Evolutionary conservation across 345 rosid species (phyloP), one percentile per base, ranked within the genome.

Genomic region (Lagerstroemia speciosa): DNA sequence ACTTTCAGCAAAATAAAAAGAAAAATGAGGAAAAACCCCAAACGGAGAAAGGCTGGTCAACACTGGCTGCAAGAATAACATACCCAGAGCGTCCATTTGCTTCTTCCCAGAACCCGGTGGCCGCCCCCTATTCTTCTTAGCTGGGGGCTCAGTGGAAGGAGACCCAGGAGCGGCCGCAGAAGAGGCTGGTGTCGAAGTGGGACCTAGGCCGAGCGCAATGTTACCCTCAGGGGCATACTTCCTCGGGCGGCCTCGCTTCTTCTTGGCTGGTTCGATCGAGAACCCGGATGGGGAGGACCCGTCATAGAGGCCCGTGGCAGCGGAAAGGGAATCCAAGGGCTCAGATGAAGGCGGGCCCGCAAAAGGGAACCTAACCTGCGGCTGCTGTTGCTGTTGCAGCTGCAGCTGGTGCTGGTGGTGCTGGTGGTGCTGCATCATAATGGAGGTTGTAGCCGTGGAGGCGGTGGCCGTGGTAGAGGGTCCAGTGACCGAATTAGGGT

Each of bases 51-150:
- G 31, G 65, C 36, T 15, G 46, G 14, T 41, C 14, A 41, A 14
- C 16, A 41, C 2, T 14, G 14, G 46, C 46, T 14, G 16, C 46
- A 14, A 24, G 32, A 24, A 27, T 17, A 20, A 34, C 62, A 20
- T 40, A 92, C 99, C 99, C 74, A 95, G 73, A 22, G 99, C 99
- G 66, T 95, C 93, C 6, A 95, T 85, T 80, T 94, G 99, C 76
- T 78, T 89, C 76, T 91, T 94, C 55, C 88, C 96, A 12, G 97
- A 81, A 37, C 99, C 98, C 19, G 98, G 97, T 16, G 99, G 99
- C 77, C 99, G 74, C 60, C 99, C 99, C 17, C 98, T 77, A 62
- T 83, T 80, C 61, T 82, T 82, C 82, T 95, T 95, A 29, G 81
- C 66, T 1, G 84, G 74, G 34, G 84, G 82, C 31, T 89, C 93